Conservation (phyloP, 2,329 filamentous ascomycete species). For the Cadophora malorum region DNA sequence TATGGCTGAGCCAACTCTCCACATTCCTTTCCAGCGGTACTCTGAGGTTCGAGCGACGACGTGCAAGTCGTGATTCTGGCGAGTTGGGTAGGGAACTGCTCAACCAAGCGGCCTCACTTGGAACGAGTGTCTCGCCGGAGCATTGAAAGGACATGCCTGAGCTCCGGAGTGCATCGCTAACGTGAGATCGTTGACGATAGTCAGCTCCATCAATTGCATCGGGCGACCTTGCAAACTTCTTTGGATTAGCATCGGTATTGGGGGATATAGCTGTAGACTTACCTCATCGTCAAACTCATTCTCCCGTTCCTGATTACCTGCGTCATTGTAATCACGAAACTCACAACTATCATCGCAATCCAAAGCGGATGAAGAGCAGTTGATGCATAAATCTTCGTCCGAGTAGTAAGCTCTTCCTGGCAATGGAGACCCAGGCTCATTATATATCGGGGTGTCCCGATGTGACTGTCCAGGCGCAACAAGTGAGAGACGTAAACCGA, state of each 20-base stretch:
- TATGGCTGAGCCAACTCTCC: conserved; percentile 39
- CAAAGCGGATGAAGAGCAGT: conserved; percentile 24
- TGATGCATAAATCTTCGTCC: conserved; percentile 24
- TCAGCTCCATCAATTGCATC: neutral
- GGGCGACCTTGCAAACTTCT: neutral
- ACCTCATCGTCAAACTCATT: conserved; percentile 11
- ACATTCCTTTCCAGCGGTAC: conserved; percentile 24
- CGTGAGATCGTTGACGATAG: neutral
- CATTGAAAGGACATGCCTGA: conserved; percentile 42
- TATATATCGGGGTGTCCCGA: conserved; percentile 40
- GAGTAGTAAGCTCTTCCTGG: conserved; percentile 31
- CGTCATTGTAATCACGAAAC: conserved; percentile 27
- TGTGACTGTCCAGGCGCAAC: neutral
- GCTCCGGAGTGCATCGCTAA: conserved; percentile 17
- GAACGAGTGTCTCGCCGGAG: conserved; percentile 25
- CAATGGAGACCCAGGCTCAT: conserved; percentile 34
- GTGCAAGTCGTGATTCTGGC: neutral
- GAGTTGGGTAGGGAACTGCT: conserved; percentile 23
- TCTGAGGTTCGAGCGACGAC: neutral
- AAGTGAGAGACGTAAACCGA: conserved; percentile 11
- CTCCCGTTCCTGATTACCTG: neutral
- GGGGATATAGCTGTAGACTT: too few species aligned
- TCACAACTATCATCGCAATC: conserved; percentile 28
- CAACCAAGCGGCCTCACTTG: conserved; percentile 34
- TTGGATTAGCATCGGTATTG: neutral